Conservation (phyloP, 2,329 filamentous ascomycete genomes). For the Monilinia fructicola region DNA sequence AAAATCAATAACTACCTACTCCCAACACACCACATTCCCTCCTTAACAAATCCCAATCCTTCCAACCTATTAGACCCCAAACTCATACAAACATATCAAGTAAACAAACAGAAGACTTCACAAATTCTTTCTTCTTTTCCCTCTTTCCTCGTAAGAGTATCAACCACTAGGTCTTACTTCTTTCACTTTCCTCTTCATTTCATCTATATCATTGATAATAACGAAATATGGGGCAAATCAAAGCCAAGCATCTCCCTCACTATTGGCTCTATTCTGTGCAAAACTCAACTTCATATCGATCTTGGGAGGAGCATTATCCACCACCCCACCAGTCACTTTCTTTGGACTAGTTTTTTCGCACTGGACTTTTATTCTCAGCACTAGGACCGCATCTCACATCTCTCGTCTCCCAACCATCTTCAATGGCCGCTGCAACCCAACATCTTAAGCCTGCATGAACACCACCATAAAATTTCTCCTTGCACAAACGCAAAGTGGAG, state of each 20-base stretch:
- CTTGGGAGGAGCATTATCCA: constrained; percentile 33
- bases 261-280: constrained; percentile 23
- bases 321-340: constrained; percentile 19
- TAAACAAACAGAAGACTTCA: not conserved
- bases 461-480: constrained; percentile 94
- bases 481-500: constrained; percentile 81
- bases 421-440: constrained; percentile 83
- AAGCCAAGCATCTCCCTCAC: constrained; percentile 33
- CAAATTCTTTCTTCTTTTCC: not conserved
- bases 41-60: constrained; percentile 4
- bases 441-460: constrained; percentile 86
- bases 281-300: constrained; percentile 40
- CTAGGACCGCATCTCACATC: constrained; percentile 74
- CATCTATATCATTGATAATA: not conserved
- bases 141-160: not conserved
- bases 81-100: constrained; percentile 17
- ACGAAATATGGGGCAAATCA: constrained; percentile 5
- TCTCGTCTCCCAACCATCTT: constrained; percentile 83
- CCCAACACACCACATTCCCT: not conserved
- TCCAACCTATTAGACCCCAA: constrained; percentile 16
- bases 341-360: constrained; percentile 40
- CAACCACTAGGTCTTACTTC: constrained; percentile 13
- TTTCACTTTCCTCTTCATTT: not conserved
- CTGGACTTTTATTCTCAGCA: constrained; percentile 46
- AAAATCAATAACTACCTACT: constrained; percentile 13